These are phyloP conservation scores for Zarea fungicola DNA, from an alignment of 2,329 filamentous ascomycete species.

Conservation along the genomic window DNA sequence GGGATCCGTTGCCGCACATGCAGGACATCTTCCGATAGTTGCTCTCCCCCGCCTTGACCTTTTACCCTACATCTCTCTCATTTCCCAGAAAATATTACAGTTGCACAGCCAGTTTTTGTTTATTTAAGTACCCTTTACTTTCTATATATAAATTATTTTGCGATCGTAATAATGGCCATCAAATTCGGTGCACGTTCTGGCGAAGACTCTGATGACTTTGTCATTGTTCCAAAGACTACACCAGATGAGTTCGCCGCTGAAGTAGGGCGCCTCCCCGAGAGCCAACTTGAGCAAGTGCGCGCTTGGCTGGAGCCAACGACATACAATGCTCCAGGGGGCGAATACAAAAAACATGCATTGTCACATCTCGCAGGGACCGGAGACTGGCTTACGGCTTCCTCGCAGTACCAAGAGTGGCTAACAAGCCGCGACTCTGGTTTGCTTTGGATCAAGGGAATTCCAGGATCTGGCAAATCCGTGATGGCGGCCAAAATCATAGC, in stretches of 20 bases:
- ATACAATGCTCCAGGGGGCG: constrained; percentile 21
- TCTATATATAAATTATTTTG: no score
- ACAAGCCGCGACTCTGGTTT: constrained; percentile 13
- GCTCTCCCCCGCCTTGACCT: no score
- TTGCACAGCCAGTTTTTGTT: no score
- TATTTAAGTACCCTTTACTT: no score
- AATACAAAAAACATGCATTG: constrained; percentile 23
- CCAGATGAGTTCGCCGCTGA: not conserved
- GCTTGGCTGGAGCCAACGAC: constrained; percentile 26
- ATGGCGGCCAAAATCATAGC: constrained; percentile 24
- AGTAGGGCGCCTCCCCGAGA: not conserved
- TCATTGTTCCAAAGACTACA: not conserved
- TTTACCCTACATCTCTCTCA: no score
- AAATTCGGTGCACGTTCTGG: no score
- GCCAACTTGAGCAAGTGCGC: constrained; percentile 17
- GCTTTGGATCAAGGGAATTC: constrained; percentile 32
- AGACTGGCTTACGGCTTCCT: constrained; percentile 16
- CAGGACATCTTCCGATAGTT: no score
- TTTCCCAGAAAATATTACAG: no score
- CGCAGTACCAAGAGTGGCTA: constrained; percentile 18
- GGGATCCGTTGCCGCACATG: no score
- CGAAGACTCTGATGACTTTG: no score
- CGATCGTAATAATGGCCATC: no score
- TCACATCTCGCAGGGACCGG: constrained; percentile 20
- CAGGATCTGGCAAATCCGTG: constrained; percentile 35